phyloP scores from a whole-genome alignment of 1,284 basidiomycete species.

The Cutaneotrichosporon sp. region DNA sequence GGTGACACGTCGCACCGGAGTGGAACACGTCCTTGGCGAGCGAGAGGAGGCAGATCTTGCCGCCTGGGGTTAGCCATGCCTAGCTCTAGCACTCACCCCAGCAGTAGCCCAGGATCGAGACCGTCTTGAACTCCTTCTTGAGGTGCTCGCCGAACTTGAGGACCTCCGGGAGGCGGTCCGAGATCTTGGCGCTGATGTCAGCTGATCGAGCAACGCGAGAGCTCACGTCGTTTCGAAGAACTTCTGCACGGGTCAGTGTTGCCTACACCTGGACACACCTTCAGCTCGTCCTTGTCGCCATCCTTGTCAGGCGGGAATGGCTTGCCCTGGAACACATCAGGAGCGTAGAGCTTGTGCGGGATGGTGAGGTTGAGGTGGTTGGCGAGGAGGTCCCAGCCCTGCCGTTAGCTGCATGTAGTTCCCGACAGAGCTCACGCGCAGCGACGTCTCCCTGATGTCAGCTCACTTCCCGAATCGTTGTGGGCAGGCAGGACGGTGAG shows the following conservation, averaged over 20 bases:
- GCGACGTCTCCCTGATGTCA: constrained; percentile 45
- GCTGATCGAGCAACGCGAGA: not conserved
- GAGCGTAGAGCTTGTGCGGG: constrained; percentile 42
- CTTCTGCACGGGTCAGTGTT: constrained; percentile 17
- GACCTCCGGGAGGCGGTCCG: constrained; percentile 43
- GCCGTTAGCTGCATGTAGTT: constrained; percentile 7
- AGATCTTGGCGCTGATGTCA: constrained; percentile 39
- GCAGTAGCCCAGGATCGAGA: constrained; percentile 46
- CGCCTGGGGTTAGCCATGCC: constrained; percentile 30
- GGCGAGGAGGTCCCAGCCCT: constrained; percentile 44
- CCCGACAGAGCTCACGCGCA: constrained; percentile 24
- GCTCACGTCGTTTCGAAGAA: constrained; percentile 43
- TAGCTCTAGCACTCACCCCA: constrained; percentile 34
- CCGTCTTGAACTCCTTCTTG: constrained; percentile 31
- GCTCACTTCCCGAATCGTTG: no score
- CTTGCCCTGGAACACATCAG: constrained; percentile 44
- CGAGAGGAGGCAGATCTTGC: constrained; percentile 41
- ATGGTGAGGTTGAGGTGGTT: constrained; percentile 32
- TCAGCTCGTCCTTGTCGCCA: constrained; percentile 41
- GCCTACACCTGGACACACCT: not conserved
- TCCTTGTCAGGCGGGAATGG: constrained; percentile 47
- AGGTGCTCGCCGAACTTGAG: constrained; percentile 38
- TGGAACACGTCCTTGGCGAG: constrained; percentile 30
- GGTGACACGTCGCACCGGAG: constrained; percentile 42
- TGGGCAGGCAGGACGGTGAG: no score